These are phyloP conservation scores for Pilasporangium apinafurcum DNA, from an alignment of 352 stramenopile genomes.

Conservation along the genomic window DNA sequence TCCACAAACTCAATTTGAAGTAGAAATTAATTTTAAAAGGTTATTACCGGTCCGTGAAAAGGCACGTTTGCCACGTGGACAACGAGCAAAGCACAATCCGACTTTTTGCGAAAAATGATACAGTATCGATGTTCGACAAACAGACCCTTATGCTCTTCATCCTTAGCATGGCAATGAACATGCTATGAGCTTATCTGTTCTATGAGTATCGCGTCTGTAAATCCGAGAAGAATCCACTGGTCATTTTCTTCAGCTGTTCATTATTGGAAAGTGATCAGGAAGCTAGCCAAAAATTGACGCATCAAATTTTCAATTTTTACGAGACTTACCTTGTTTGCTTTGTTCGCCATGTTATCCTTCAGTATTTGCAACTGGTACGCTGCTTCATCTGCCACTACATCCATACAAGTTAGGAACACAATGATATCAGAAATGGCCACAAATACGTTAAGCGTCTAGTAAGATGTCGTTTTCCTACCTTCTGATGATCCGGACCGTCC, in stretches of 20 bases:
- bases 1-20: too few relatives aligned
- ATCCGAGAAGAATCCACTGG: constrained; percentile 84
- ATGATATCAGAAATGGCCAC: not conserved
- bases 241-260: constrained; percentile 84
- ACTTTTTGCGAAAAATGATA: too few relatives aligned
- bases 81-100: too few relatives aligned
- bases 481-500: constrained; percentile 57
- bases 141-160: too few relatives aligned
- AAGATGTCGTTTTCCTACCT: constrained; percentile 24
- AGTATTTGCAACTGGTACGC: constrained; percentile 82
- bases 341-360: constrained; percentile 78
- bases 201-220: constrained; percentile 80
- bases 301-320: too few relatives aligned
- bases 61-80: too few relatives aligned
- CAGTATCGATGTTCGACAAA: too few relatives aligned
- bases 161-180: too few relatives aligned
- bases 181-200: too few relatives aligned
- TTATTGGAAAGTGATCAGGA: not conserved
- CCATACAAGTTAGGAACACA: not conserved
- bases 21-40: too few relatives aligned
- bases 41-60: too few relatives aligned
- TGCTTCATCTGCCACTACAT: constrained; percentile 66
- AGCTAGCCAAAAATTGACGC: too few relatives aligned
- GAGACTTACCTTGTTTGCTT: constrained; percentile 60
- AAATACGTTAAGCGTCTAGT: not conserved